These are phyloP conservation scores for Plasmodium coatneyi DNA, from an alignment of 169 alveolate genomes.

Conservation along the genomic window DNA sequence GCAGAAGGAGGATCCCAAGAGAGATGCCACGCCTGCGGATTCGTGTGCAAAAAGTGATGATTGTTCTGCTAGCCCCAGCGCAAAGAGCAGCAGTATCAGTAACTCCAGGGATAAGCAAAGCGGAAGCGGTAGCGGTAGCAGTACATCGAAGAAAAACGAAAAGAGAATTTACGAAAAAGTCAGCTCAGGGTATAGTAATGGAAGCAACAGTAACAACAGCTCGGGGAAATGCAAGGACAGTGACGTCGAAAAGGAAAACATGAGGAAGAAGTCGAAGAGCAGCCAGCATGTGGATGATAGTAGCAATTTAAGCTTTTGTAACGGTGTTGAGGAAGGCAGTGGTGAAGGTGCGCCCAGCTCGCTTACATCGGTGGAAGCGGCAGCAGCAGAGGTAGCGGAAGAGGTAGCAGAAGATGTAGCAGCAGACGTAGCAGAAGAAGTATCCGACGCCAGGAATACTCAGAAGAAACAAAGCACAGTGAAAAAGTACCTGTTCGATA, in stretches of 20 bases:
- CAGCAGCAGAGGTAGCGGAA: not conserved
- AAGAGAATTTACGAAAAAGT: conserved; percentile 56
- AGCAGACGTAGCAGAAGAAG: not conserved
- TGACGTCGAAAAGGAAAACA: conserved; percentile 35
- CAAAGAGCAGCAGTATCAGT: not conserved
- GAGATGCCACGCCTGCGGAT: not conserved
- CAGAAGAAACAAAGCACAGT: conserved; percentile 23
- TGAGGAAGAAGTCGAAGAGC: conserved; percentile 27
- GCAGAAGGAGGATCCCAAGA: not conserved
- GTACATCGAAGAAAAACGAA: conserved; percentile 26
- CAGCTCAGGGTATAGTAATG: conserved; percentile 1
- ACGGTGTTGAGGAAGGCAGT: not conserved
- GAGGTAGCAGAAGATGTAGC: not conserved
- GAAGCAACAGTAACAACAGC: conserved; percentile 36
- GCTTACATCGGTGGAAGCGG: not conserved
- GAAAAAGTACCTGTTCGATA: conserved; percentile 42
- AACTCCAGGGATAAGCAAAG: not conserved
- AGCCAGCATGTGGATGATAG: not conserved
- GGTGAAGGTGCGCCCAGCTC: not conserved
- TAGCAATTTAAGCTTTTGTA: not conserved
- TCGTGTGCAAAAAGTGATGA: not conserved
- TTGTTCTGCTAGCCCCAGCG: not conserved
- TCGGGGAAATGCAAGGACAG: not conserved
- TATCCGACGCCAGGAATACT: not conserved
- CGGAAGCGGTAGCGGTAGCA: not conserved